Base-by-base conservation (phyloP, 805 yeast genomes). In the Lipomyces spencermartinsiae region DNA sequence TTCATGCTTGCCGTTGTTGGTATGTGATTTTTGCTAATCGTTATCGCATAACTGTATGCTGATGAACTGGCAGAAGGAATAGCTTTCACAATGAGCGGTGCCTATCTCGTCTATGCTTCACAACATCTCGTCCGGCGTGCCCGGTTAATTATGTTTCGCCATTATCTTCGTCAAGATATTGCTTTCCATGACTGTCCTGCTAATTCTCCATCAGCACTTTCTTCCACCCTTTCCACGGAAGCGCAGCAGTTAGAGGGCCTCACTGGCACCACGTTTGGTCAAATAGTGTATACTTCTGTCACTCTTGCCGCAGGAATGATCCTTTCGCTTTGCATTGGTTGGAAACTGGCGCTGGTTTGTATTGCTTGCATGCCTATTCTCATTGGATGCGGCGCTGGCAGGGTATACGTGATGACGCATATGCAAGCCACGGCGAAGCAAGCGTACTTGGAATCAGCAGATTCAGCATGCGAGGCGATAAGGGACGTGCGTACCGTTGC, bases 311-410 rank as follows among this genome's bases (percentile, higher is more conserved):
- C 77, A 43, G 83, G 83, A 61, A 70, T 78, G 16, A 75, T 79
- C 55, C 73, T 81, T 19, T 81, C 82, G n/a, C 74, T 81, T 64
- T 76, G 78, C 3, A 76, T 78, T 64, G 77, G 76, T 55, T 81
- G 83, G 81, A 73, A 80, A 35, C 73, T 81, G n/a, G 83, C 82
- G 1, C 71, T 81, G 8, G 83, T 81, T 9, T 80, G 82, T 51
- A 71, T 78, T n/a, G 80, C 83, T 1, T 75, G 79, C 55, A 69
- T 71, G 14, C 75, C 75, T 10, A 68, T 81, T 16, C 70, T 80
- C n/a, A 74, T 81, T 71, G 80, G 79, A 2, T 76, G 80, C 55
- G 83, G 84, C 5, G 81, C 78, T 71, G 56, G 76, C 65, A 76
- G 83, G 19, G 73, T 81, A 58, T 72, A 69, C 66, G 74, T 81